Evolutionary conservation across 768 basidiomycete genomes (phyloP), one percentile per base, ranked within the genome.

Genomic region (Clavulina sp.): DNA sequence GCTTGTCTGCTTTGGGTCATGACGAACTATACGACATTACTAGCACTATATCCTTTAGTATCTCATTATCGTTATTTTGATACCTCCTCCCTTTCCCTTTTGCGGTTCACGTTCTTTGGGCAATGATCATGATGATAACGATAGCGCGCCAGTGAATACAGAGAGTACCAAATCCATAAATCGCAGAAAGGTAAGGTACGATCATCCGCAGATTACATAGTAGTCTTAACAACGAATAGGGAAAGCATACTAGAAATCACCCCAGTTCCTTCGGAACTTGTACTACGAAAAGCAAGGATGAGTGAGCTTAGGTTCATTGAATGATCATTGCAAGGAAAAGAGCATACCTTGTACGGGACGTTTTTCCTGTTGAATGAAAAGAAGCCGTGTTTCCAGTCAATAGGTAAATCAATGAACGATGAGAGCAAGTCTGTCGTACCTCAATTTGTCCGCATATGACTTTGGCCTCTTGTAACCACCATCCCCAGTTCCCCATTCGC

Each of bases 191-290:
- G n/a, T n/a, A n/a, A n/a, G n/a, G n/a, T n/a, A n/a, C n/a, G n/a
- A n/a, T n/a, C n/a, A n/a, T n/a, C n/a, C n/a, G n/a, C n/a, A n/a
- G n/a, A n/a, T n/a, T n/a, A n/a, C n/a, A n/a, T n/a, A n/a, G n/a
- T n/a, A n/a, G n/a, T n/a, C n/a, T n/a, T n/a, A n/a, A n/a, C n/a
- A n/a, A n/a, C n/a, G n/a, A n/a, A n/a, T n/a, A 49, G 48, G 13
- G 34, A 26, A 4, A n/a, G 33, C 16, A 38, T 28, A 26, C 72
- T 60, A 88, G 65, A 88, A 89, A 64, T 89, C 85, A 40, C 83
- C 84, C 84, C 85, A 89, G 58, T 69, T 84, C 53, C 83, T 76
- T 49, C 78, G 77, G 76, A 89, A 87, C 67, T 88, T 89, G 65
- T 87, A 88, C 85, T 88, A 77, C 66, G 82, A 71, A 41, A 52